Percentiles rank a stretch among this genome's conserved stretches.
Conservation (phyloP, 495 filamentous ascomycete species). For the Penicillium paxilli region DNA sequence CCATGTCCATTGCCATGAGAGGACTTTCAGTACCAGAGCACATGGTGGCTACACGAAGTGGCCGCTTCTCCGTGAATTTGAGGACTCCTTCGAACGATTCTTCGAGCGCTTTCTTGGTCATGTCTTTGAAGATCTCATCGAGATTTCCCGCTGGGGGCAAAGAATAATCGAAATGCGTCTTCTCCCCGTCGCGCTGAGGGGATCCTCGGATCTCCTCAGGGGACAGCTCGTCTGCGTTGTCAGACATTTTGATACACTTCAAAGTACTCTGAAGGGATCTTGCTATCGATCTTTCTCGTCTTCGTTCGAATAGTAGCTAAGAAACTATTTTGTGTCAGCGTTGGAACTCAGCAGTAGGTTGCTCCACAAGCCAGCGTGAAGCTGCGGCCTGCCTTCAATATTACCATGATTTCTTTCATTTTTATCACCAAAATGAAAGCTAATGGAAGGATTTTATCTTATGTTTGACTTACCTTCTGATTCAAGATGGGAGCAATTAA, state of each 20-base stretch:
- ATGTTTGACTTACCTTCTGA: too few relatives aligned
- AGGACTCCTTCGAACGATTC: slow-evolving; percentile 37
- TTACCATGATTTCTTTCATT: too few relatives aligned
- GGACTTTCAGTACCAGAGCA: slow-evolving; percentile 86
- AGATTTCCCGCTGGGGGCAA: slow-evolving; percentile 49
- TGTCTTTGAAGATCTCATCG: slow-evolving; percentile 49
- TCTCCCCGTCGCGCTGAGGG: neutral
- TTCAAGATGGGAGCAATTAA: too few relatives aligned
- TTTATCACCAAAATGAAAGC: too few relatives aligned
- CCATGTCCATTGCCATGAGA: slow-evolving; percentile 62
- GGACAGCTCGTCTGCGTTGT: neutral
- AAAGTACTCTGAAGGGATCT: too few relatives aligned
- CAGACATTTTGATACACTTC: neutral
- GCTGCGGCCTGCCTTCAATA: too few relatives aligned
- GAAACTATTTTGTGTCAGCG: too few relatives aligned
- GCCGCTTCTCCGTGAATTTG: slow-evolving; percentile 33
- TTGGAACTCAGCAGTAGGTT: too few relatives aligned
- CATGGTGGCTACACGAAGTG: slow-evolving; percentile 68
- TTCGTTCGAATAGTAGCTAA: too few relatives aligned
- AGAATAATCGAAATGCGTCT: slow-evolving; percentile 22
- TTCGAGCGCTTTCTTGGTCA: slow-evolving; percentile 40
- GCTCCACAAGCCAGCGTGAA: too few relatives aligned
- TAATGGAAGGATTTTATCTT: too few relatives aligned
- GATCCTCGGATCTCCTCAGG: neutral
- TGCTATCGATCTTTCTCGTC: too few relatives aligned